Conservation (phyloP, 139 green algal genomes). For the Zygnema circumcarinatum region DNA sequence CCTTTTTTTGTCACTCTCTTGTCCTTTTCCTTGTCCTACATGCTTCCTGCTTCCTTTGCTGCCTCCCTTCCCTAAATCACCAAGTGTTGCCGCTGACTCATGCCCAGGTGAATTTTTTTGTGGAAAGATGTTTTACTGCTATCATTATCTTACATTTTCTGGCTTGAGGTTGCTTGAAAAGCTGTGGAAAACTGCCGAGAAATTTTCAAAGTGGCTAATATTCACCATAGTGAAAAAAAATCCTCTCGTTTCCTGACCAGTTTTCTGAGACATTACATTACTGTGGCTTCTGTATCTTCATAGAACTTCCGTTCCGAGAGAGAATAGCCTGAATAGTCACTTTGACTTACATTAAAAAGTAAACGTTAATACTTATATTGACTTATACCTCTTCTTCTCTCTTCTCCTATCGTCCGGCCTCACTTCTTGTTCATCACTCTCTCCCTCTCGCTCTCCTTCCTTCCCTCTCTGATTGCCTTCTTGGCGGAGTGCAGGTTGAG, state of each 20-base stretch:
- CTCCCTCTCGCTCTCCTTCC: constrained; percentile 47
- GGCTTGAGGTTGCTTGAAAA: too few relatives aligned
- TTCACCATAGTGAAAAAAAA: not conserved
- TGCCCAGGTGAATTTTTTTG: not conserved
- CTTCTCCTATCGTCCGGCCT: not conserved
- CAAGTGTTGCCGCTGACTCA: not conserved
- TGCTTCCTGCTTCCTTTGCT: not conserved
- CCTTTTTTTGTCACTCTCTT: not conserved
- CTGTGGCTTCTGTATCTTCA: not conserved
- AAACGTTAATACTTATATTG: too few relatives aligned
- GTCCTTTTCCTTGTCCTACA: not conserved
- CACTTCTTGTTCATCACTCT: constrained; percentile 3
- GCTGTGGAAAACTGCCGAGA: too few relatives aligned
- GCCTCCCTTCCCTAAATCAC: not conserved
- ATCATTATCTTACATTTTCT: too few relatives aligned
- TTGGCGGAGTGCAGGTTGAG: constrained; percentile 38
- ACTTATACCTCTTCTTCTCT: not conserved
- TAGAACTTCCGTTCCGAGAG: not conserved
- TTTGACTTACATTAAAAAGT: too few relatives aligned
- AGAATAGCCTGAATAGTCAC: too few relatives aligned
- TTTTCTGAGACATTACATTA: not conserved
- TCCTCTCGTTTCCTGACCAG: not conserved
- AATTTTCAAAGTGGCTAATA: too few relatives aligned
- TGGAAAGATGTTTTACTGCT: not conserved
- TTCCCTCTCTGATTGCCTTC: constrained; percentile 26